Evolutionary conservation across 495 filamentous ascomycete genomes (phyloP).

Genomic region (Aspergillus ostianus): DNA sequence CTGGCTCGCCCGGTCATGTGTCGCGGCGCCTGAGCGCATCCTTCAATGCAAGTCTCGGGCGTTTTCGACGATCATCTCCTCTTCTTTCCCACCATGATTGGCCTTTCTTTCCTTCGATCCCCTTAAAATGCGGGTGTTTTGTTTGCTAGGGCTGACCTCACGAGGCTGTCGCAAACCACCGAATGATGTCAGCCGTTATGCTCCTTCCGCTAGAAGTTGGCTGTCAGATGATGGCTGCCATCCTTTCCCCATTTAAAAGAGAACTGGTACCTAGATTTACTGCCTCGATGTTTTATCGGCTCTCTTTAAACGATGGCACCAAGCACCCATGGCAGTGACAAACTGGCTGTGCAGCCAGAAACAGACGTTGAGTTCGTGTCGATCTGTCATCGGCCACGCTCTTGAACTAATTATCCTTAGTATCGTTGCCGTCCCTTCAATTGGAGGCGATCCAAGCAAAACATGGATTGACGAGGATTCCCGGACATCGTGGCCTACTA

Average conservation of each 20-base stretch:
- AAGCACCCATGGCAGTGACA: slow-evolving; percentile 5
- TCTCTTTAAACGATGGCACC: slow-evolving; percentile 5
- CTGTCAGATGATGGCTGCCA: slow-evolving; percentile 20
- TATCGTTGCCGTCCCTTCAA: slow-evolving; percentile 44
- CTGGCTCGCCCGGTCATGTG: too few species aligned
- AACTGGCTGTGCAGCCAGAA: slow-evolving; percentile 5
- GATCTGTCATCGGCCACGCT: background rate
- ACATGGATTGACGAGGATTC: slow-evolving; percentile 31
- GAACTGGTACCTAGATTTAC: too few species aligned
- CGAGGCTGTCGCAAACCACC: slow-evolving; percentile 1
- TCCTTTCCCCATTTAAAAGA: background rate
- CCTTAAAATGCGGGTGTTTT: background rate
- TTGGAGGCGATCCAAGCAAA: slow-evolving; percentile 39
- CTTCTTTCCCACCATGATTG: slow-evolving; percentile 8
- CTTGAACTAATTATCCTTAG: slow-evolving; percentile 21
- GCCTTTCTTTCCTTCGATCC: slow-evolving; percentile 1
- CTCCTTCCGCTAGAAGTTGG: background rate
- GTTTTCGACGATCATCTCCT: background rate
- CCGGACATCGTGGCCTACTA: slow-evolving; percentile 26
- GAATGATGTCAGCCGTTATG: slow-evolving; percentile 19
- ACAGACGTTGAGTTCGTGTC: slow-evolving; percentile 42
- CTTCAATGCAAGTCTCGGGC: background rate
- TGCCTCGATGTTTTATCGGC: background rate
- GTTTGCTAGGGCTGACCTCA: slow-evolving; percentile 14
- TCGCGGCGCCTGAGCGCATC: background rate